Evolutionary conservation across 768 basidiomycete species (phyloP).

Genomic region (Lactarius psammicola): DNA sequence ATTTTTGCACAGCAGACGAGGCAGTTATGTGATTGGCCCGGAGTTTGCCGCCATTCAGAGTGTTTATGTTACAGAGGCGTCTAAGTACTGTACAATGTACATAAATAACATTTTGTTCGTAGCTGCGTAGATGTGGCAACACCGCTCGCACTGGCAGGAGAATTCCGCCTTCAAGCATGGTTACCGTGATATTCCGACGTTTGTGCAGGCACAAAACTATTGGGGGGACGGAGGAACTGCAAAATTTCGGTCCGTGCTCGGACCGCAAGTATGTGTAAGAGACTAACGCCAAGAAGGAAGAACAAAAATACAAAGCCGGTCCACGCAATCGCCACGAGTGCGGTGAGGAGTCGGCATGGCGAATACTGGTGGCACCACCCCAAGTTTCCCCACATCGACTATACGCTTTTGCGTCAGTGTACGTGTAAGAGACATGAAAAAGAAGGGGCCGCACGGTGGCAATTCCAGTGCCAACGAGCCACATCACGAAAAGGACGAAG

Average conservation of each 20-base stretch:
- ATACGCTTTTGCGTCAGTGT: constrained; percentile 15
- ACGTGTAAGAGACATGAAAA: background rate
- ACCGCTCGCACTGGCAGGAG: background rate
- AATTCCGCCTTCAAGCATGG: background rate
- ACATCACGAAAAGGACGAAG: constrained; percentile 65
- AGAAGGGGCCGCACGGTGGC: constrained; percentile 50
- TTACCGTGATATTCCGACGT: constrained; percentile 20
- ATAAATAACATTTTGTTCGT: background rate
- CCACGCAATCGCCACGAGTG: constrained; percentile 76
- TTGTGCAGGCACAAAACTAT: constrained; percentile 18
- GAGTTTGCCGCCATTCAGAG: background rate
- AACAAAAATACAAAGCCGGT: constrained; percentile 51
- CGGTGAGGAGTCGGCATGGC: constrained; percentile 64
- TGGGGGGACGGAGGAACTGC: constrained; percentile 19
- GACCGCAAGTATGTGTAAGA: constrained; percentile 28
- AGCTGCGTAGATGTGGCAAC: background rate
- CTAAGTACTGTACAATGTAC: too few species aligned
- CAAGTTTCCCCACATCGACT: constrained; percentile 59
- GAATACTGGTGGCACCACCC: constrained; percentile 57
- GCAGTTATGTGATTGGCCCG: constrained; percentile 26
- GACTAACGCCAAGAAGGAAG: constrained; percentile 32
- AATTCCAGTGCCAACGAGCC: constrained; percentile 65
- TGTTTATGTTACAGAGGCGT: background rate
- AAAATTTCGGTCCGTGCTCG: constrained; percentile 19
- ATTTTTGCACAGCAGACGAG: constrained; percentile 17